phyloP scores from a whole-genome alignment of 805 yeast genomes.

The Metschnikowia henanensis region DNA sequence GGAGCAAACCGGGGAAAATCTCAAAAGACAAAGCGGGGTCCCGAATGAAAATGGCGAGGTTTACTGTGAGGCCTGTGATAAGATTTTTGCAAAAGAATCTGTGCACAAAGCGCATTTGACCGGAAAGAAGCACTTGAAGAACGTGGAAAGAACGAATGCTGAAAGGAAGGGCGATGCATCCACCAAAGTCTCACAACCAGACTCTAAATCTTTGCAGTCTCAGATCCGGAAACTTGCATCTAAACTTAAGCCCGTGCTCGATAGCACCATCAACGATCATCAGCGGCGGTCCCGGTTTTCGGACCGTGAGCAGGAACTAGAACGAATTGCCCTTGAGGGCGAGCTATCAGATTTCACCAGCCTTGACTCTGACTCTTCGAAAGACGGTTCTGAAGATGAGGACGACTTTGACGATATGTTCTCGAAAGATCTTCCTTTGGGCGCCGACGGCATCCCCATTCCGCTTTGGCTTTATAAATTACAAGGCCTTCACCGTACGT shows the following conservation, averaged over 20 bases:
- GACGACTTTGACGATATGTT: constrained; percentile 31
- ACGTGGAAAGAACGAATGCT: constrained; percentile 18
- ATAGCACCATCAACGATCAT: constrained; percentile 55
- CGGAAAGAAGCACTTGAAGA: constrained; percentile 76
- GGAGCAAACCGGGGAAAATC: not conserved
- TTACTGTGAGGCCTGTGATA: constrained; percentile 66
- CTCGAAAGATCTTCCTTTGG: constrained; percentile 69
- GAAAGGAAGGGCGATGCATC: not conserved
- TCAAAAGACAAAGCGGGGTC: constrained; percentile 16
- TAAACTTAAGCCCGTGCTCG: constrained; percentile 40
- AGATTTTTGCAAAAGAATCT: constrained; percentile 57
- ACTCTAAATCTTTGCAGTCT: constrained; percentile 29
- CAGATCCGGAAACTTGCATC: constrained; percentile 36
- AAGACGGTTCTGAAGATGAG: constrained; percentile 20
- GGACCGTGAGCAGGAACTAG: constrained; percentile 62
- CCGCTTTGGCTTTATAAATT: constrained; percentile 93
- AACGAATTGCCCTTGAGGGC: constrained; percentile 41
- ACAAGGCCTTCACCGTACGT: constrained; percentile 76
- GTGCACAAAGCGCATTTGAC: constrained; percentile 67
- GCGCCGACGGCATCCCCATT: constrained; percentile 88
- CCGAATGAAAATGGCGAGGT: constrained; percentile 25
- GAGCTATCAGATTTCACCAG: constrained; percentile 42
- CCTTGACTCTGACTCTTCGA: constrained; percentile 26
- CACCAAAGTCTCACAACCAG: not conserved
- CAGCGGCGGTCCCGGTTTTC: constrained; percentile 71